Conservation (phyloP, 225 moss, liverwort and hornwort species). For the Antitrichia curtipendula region DNA sequence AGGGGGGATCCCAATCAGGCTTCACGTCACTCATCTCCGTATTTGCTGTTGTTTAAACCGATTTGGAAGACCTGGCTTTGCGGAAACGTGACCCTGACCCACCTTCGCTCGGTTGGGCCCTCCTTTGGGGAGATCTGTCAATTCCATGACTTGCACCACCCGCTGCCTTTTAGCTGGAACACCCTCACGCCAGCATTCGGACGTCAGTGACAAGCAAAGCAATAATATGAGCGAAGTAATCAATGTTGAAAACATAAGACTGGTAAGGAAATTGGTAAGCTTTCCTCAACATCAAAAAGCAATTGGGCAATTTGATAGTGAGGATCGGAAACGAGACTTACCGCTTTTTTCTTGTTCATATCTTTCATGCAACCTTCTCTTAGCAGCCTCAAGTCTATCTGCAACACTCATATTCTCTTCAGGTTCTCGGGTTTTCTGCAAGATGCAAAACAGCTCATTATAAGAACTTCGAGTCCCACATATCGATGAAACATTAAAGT, state of each 20-base stretch:
- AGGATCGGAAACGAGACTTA: not conserved
- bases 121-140: conserved; percentile 92
- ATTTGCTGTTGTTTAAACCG: conserved; percentile 25
- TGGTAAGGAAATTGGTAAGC: not conserved
- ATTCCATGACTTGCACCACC: conserved; percentile 75
- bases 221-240: not conserved
- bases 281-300: not conserved
- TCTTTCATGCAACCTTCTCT: conserved; percentile 63
- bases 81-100: conserved; percentile 8
- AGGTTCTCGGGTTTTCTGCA: conserved; percentile 39
- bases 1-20: not conserved
- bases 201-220: not conserved
- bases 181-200: not conserved
- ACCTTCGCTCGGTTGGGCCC: conserved; percentile 70
- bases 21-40: conserved; percentile 19
- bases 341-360: conserved; percentile 57
- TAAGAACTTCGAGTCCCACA: not conserved
- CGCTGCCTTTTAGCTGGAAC: conserved; percentile 80
- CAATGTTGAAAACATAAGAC: not conserved
- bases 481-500: not conserved
- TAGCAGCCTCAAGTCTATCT: conserved; percentile 50
- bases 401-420: conserved; percentile 36
- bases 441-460: not conserved
- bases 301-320: not conserved
- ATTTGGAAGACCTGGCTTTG: conserved; percentile 15